Evolutionary conservation across 192 early-diverging fungal genomes (phyloP).

Genomic region (Rhizophagus prolifer): DNA sequence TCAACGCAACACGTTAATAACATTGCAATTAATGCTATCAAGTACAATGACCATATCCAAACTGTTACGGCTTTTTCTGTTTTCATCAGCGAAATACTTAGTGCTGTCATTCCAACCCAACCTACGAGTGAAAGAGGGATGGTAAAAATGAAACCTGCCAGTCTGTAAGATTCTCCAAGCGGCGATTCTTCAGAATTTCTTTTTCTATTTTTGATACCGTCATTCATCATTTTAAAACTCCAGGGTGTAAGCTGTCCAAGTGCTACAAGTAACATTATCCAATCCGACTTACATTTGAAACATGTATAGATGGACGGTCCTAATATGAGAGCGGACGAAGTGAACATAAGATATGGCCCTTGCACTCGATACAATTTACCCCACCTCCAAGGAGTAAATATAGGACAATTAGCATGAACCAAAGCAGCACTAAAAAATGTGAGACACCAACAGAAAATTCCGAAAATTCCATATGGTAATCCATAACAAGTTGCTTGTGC

Average conservation of each 20-base stretch:
- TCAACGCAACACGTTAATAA: neutral
- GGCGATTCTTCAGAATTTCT: neutral
- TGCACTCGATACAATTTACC: neutral
- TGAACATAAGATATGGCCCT: neutral
- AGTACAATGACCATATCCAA: conserved; percentile 19
- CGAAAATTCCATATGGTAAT: conserved; percentile 29
- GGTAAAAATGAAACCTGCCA: neutral
- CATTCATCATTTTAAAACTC: conserved; percentile 27
- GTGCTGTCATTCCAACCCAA: conserved; percentile 4
- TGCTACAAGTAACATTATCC: conserved; percentile 2
- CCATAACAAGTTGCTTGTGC: conserved; percentile 14
- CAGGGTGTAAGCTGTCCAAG: conserved; percentile 22
- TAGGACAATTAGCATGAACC: neutral
- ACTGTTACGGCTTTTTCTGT: neutral
- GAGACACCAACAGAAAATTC: conserved; percentile 1
- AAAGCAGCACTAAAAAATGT: neutral
- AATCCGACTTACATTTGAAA: neutral
- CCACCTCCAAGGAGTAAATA: conserved; percentile 9
- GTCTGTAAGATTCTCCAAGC: neutral
- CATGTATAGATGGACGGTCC: conserved; percentile 19
- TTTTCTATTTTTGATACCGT: neutral
- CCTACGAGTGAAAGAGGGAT: neutral
- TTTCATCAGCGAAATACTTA: neutral
- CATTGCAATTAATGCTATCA: neutral
- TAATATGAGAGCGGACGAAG: neutral